Percentiles rank a stretch among this genome's conserved stretches.
Conservation (phyloP, 2,329 filamentous ascomycete genomes). For the Pseudogymnoascus sp. region DNA sequence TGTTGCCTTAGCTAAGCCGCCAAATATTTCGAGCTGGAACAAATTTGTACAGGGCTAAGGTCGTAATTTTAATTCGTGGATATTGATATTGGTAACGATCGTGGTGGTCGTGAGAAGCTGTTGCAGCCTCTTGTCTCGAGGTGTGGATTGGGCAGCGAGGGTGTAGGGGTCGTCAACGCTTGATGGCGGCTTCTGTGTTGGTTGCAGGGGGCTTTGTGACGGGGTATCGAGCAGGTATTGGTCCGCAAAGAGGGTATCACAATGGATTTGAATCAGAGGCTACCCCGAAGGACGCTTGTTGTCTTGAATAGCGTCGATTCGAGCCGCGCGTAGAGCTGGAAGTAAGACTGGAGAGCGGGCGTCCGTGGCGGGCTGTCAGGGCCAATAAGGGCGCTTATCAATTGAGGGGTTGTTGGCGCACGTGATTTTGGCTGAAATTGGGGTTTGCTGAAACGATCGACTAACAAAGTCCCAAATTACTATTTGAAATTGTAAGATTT, state of each 20-base stretch:
- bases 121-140: background rate
- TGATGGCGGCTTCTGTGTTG: background rate
- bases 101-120: background rate
- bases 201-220: background rate
- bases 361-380: background rate
- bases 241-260: background rate
- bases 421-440: constrained; percentile 8
- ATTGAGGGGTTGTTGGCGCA: background rate
- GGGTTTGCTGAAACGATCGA: background rate
- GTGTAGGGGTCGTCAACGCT: background rate
- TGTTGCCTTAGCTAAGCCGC: background rate
- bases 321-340: constrained; percentile 5
- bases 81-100: constrained; percentile 5
- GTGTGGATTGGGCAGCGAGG: constrained; percentile 7
- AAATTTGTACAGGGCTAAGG: background rate
- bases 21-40: background rate
- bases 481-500: constrained; percentile 2
- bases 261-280: background rate
- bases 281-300: constrained; percentile 7
- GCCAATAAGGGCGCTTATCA: constrained; percentile 6
- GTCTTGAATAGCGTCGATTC: background rate
- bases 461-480: background rate
- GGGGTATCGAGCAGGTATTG: background rate
- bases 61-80: background rate
- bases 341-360: background rate